Evolutionary conservation across 1,139 yeast species (phyloP), one percentile per base, ranked within the genome.

Genomic region (Hanseniaspora uvarum): DNA sequence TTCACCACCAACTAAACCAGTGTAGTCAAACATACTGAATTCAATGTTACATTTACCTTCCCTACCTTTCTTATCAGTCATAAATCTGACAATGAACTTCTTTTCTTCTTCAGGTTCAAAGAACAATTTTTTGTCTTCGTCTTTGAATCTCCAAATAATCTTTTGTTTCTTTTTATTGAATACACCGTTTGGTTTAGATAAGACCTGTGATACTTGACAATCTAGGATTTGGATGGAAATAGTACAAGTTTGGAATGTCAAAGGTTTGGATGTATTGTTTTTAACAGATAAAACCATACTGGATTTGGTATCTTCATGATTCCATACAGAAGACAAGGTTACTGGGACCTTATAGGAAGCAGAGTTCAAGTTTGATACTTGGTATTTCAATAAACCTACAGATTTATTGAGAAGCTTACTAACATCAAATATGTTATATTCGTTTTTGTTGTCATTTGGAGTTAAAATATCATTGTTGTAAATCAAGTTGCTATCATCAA

Each of bases 161-260:
- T 96, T 79, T 61, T 80, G 84, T 63, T 80, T 81, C 48, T 86
- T 96, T 64, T 79, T 82, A 68, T 83, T 86, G 72, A 87, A 87
- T 0, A 94, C 78, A 52, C 96, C 97, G 56, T 85, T 81, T 4
- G 97, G 97, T 64, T 85, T 86, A 12, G 95, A 84, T 57, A 88
- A 80, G 0, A 96, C 96, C 26, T 87, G 76, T 1, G 75, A 70
- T 3, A 83, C 74, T 14, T 65, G 62, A 5, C 78, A 74, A 51
- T 73, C 74, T 8, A 70, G 67, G 38, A 73, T 70, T 5, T 88
- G 80, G 5, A 86, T 94, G 12, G 86, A 79, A 10, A 89, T 80
- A 33, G 80, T 75, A 52, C 88, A 72, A 61, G 83, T 84, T 24
- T 78, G 74, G 56, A 86, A 70, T 7, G 65, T 62, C 38, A 65